A percentile compares a stretch with the other conserved stretches of the same genome.
These are phyloP conservation scores for Lolium multiflorum DNA, from an alignment of 176 grass and related monocot genomes.

Conservation along the genomic window DNA sequence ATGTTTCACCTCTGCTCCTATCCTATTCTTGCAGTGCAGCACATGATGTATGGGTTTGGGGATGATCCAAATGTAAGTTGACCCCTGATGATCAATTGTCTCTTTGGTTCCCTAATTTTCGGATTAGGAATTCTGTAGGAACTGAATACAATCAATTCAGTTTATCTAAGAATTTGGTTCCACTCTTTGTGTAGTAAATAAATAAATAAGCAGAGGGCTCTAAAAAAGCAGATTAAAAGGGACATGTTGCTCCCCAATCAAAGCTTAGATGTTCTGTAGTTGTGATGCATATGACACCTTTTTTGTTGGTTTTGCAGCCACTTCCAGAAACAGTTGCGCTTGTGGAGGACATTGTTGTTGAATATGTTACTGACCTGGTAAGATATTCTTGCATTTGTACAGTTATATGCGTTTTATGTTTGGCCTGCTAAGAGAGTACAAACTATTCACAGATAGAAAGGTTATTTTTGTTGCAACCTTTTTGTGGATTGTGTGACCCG, in stretches of 20 bases:
- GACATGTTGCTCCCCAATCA: background rate
- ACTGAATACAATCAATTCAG: background rate
- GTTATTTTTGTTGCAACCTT: background rate
- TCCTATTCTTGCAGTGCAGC: constrained; percentile 76
- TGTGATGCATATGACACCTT: background rate
- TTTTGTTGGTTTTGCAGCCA: constrained; percentile 69
- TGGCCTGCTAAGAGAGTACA: background rate
- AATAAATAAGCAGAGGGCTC: background rate
- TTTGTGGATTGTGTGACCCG: background rate
- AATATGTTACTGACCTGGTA: constrained; percentile 99
- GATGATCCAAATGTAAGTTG: constrained; percentile 86
- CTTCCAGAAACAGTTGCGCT: constrained; percentile 94
- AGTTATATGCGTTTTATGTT: constrained; percentile 6
- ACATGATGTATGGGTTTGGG: constrained; percentile 99
- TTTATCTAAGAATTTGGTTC: constrained; percentile 28
- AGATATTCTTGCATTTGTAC: constrained; percentile 6
- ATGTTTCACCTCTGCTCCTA: background rate
- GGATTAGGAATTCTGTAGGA: background rate
- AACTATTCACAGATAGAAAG: background rate
- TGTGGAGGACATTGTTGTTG: constrained; percentile 94
- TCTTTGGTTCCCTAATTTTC: background rate
- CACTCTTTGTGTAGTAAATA: background rate
- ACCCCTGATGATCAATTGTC: background rate
- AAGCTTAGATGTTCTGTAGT: background rate
- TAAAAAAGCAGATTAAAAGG: background rate